A percentile compares a stretch with the other conserved stretches of the same genome.
phyloP scores from a whole-genome alignment of 768 basidiomycete species.

The Russula vinacea region DNA sequence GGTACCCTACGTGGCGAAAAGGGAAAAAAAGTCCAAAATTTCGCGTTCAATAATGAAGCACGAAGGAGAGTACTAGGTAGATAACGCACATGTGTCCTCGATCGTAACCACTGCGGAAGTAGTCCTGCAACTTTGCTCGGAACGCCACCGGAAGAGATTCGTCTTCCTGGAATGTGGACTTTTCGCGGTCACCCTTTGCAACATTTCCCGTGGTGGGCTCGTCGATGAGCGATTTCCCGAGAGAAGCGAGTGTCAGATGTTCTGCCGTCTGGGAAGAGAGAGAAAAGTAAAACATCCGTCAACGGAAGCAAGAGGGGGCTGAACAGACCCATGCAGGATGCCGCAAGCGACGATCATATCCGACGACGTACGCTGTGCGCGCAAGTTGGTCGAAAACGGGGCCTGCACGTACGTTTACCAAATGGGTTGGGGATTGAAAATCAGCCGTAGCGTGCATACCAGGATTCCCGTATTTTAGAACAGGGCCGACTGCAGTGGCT shows the following conservation, averaged over 20 bases:
- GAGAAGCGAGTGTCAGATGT: slow-evolving; percentile 78
- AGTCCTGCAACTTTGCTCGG: slow-evolving; percentile 82
- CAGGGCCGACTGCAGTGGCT: slow-evolving; percentile 35
- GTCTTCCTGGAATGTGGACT: slow-evolving; percentile 84
- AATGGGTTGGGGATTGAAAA: too few relatives aligned
- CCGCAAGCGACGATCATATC: slow-evolving; percentile 83
- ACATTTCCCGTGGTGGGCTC: slow-evolving; percentile 37
- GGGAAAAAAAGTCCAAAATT: background rate
- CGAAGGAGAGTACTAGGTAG: too few relatives aligned
- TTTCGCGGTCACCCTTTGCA: slow-evolving; percentile 61
- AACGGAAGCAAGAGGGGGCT: too few relatives aligned
- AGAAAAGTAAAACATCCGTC: background rate
- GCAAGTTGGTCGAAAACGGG: slow-evolving; percentile 78
- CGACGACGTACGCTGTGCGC: slow-evolving; percentile 81
- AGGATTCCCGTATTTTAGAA: slow-evolving; percentile 79
- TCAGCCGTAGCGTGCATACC: slow-evolving; percentile 43
- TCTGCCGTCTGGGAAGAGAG: slow-evolving; percentile 75
- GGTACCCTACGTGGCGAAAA: slow-evolving; percentile 62
- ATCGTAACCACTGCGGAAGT: slow-evolving; percentile 91
- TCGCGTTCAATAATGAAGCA: too few relatives aligned
- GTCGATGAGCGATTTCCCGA: slow-evolving; percentile 51
- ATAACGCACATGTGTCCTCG: slow-evolving; percentile 94
- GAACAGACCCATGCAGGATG: slow-evolving; percentile 90
- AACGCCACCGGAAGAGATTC: slow-evolving; percentile 68
- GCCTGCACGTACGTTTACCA: slow-evolving; percentile 45